A percentile compares a stretch with the other conserved stretches of the same genome.
phyloP scores from a whole-genome alignment of 2,329 filamentous ascomycete species.

The Botrytis hyacinthi region DNA sequence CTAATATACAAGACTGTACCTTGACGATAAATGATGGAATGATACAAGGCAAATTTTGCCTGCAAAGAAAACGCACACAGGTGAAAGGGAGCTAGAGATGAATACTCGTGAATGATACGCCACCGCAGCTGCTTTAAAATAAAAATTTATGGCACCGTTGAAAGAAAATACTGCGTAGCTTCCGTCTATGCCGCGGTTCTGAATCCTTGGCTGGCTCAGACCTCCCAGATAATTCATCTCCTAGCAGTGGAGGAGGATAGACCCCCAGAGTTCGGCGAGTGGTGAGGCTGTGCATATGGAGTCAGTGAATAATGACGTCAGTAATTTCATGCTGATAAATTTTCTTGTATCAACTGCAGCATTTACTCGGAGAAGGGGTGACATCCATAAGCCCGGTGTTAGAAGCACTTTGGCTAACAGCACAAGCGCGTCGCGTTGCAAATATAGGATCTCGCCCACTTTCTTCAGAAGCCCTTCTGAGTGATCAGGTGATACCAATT shows the following conservation, averaged over 20 bases:
- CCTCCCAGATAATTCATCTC: background rate
- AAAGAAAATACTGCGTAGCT: accelerated
- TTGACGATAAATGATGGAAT: background rate
- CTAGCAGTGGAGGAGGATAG: background rate
- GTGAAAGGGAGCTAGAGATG: background rate
- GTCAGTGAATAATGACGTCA: background rate
- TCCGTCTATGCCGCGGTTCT: background rate
- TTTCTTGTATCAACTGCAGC: background rate
- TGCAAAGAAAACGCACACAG: background rate
- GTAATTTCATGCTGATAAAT: background rate
- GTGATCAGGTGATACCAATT: too few species aligned
- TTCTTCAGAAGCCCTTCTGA: too few species aligned
- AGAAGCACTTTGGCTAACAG: too few species aligned
- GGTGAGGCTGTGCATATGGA: background rate
- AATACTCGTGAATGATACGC: background rate
- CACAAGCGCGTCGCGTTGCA: too few species aligned
- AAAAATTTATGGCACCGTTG: background rate
- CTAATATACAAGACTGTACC: background rate
- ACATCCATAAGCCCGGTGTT: background rate
- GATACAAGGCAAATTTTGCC: background rate
- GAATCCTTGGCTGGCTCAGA: accelerated
- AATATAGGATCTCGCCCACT: too few species aligned
- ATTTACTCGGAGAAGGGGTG: background rate
- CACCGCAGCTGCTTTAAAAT: background rate
- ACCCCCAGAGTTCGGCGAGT: background rate